Percentiles rank a stretch among this genome's conserved stretches.
These are phyloP conservation scores for Ilyonectria destructans DNA, from an alignment of 2,329 filamentous ascomycete genomes.

Conservation along the genomic window DNA sequence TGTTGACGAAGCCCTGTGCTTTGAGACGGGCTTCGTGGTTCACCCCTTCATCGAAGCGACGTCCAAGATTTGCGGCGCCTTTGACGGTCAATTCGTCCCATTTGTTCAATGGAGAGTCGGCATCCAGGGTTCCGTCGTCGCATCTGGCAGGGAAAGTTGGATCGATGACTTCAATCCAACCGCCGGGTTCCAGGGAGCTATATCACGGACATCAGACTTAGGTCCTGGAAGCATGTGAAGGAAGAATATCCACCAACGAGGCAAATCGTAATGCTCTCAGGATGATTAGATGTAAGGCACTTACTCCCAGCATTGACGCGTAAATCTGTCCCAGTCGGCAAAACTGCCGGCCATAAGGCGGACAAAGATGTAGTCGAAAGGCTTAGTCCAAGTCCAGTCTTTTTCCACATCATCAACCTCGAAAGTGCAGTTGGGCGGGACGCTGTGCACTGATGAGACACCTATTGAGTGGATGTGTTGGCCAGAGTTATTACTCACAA, in stretches of 20 bases:
- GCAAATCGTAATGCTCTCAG: background rate
- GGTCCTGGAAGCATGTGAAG: too few species aligned
- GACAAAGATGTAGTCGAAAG: conserved; percentile 36
- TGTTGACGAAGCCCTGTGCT: conserved; percentile 29
- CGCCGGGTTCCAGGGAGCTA: conserved; percentile 31
- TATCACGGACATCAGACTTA: background rate
- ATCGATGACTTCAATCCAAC: conserved; percentile 41
- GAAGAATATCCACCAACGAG: background rate
- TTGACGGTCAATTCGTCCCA: conserved; percentile 36
- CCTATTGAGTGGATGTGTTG: accelerated
- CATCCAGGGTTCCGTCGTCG: conserved; percentile 34
- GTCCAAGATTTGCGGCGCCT: conserved; percentile 22
- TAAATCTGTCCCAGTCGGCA: conserved; percentile 33
- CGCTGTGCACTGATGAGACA: background rate
- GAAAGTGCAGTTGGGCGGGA: conserved; percentile 27
- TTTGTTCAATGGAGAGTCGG: conserved; percentile 13
- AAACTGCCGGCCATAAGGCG: conserved; percentile 38
- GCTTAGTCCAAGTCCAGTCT: conserved; percentile 34
- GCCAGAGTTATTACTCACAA: background rate
- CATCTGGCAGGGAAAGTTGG: conserved; percentile 37
- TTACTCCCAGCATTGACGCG: conserved; percentile 29
- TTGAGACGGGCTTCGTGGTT: conserved; percentile 33
- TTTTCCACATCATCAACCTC: conserved; percentile 32
- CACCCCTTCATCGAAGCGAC: conserved; percentile 15
- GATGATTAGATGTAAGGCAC: background rate